phyloP scores from a whole-genome alignment of 331 rosid genomes.

The Acacia concinna region DNA sequence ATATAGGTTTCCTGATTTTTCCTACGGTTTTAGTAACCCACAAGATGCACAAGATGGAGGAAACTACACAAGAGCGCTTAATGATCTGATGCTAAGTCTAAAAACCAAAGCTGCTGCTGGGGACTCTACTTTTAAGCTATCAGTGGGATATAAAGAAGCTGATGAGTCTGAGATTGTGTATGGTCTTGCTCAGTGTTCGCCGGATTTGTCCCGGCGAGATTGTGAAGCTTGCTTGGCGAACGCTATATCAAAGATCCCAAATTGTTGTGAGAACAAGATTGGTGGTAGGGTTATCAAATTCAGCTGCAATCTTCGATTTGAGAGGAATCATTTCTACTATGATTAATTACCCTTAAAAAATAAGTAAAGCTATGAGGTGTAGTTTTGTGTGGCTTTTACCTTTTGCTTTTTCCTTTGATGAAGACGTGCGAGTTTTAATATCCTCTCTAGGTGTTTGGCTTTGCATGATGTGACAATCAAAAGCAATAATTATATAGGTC shows the following conservation, averaged over 20 bases:
- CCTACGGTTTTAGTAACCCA: not conserved
- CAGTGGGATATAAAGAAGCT: not conserved
- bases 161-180: not conserved
- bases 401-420: no score
- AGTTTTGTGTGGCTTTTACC: no score
- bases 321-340: not conserved
- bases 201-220: not conserved
- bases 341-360: not conserved
- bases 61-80: slow-evolving; percentile 11
- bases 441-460: not conserved
- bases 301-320: not conserved
- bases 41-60: not conserved
- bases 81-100: not conserved
- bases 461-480: not conserved
- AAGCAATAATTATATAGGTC: not conserved
- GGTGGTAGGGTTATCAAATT: slow-evolving; percentile 6
- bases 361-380: no score
- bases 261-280: slow-evolving; percentile 2
- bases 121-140: slow-evolving; percentile 25
- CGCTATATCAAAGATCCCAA: not conserved
- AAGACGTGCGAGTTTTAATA: not conserved
- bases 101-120: slow-evolving; percentile 10
- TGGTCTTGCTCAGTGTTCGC: slow-evolving; percentile 4
- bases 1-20: slow-evolving; percentile 10
- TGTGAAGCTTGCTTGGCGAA: not conserved